phyloP scores from a whole-genome alignment of 306 rosid genomes.

The Trifolium repens region DNA sequence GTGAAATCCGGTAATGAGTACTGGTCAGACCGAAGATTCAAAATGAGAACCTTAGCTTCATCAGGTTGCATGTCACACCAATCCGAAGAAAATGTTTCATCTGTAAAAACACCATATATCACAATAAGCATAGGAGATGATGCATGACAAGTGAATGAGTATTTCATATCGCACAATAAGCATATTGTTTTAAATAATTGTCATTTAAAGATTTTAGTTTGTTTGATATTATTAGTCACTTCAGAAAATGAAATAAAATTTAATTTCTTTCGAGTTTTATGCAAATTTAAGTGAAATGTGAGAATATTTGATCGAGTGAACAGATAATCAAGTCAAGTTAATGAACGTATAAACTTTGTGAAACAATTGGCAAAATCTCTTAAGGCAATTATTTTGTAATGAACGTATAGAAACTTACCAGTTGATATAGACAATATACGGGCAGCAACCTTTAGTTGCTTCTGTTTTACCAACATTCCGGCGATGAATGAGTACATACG shows the following conservation, averaged over 20 bases:
- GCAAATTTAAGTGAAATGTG: no score
- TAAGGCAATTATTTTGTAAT: conserved; percentile 1
- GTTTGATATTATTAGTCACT: not conserved
- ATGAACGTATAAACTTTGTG: not conserved
- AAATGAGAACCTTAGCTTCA: conserved; percentile 61
- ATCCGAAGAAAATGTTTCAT: conserved; percentile 47
- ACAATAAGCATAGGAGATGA: not conserved
- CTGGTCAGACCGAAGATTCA: conserved; percentile 50
- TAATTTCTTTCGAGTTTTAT: not conserved
- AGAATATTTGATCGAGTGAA: conserved; percentile 12
- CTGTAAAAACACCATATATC: conserved; percentile 51
- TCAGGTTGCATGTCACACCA: conserved; percentile 58
- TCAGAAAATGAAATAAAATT: not conserved
- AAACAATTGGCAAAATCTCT: not conserved
- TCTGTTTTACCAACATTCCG: not conserved
- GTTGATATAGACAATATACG: conserved; percentile 64
- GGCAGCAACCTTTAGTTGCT: conserved; percentile 39
- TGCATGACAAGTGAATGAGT: not conserved
- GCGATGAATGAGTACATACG: conserved; percentile 18
- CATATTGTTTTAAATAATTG: not conserved
- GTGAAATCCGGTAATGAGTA: conserved; percentile 55
- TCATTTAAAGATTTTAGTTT: not conserved
- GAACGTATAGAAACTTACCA: conserved; percentile 54
- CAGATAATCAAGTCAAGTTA: not conserved
- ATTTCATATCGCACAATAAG: not conserved